Conservation (phyloP, 768 basidiomycete species). For the Lactarius quietus region DNA sequence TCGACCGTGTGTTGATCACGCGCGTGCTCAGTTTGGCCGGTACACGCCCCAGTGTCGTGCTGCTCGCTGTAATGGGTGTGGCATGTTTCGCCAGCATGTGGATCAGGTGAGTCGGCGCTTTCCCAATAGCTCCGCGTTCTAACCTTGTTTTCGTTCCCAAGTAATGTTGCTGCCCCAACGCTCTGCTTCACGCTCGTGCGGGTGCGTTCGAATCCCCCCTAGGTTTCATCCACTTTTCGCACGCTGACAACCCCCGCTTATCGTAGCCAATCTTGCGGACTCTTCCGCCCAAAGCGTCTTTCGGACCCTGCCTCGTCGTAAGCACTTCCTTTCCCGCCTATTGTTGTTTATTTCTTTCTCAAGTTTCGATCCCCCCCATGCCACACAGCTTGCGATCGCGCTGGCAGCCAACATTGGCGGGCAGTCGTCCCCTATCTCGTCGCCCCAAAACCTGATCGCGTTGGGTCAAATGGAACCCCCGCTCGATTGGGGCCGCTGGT, state of each 20-base stretch:
- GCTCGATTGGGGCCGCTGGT: constrained; percentile 91
- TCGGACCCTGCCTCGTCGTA: constrained; percentile 89
- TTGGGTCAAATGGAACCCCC: constrained; percentile 80
- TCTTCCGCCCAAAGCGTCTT: constrained; percentile 79
- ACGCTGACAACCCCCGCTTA: constrained; percentile 9
- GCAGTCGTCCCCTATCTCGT: constrained; percentile 95
- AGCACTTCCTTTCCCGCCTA: constrained; percentile 33
- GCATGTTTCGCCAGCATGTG: constrained; percentile 99
- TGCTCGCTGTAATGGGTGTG: constrained; percentile 93
- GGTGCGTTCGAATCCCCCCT: constrained; percentile 44
- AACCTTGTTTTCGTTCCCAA: constrained; percentile 30
- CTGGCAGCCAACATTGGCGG: constrained; percentile 98
- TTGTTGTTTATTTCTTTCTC: neutral
- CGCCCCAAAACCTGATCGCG: constrained; percentile 96
- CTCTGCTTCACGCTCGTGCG: constrained; percentile 95
- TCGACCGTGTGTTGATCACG: constrained; percentile 89
- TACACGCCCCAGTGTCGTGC: constrained; percentile 76
- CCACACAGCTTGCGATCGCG: constrained; percentile 81
- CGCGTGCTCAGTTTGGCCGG: constrained; percentile 89
- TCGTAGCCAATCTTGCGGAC: constrained; percentile 88
- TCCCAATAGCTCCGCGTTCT: constrained; percentile 1
- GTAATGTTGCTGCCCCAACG: constrained; percentile 97
- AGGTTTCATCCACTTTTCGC: constrained; percentile 10
- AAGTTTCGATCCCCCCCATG: constrained; percentile 6
- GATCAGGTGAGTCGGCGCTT: constrained; percentile 65